phyloP scores from a whole-genome alignment of 805 yeast species.

The Zygosaccharomyces kombuchaensis region DNA sequence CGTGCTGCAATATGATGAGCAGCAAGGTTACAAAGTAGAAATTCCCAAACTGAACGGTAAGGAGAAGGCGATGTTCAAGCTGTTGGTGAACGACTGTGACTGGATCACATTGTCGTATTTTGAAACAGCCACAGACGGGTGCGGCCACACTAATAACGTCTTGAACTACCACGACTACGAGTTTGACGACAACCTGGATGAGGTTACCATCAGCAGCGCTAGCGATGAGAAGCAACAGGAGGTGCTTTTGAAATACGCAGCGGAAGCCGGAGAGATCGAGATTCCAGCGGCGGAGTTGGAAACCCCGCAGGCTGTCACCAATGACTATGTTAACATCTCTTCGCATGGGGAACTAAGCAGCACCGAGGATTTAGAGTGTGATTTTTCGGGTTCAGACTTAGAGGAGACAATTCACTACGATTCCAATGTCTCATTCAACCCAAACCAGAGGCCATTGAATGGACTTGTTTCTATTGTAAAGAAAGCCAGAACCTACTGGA shows the following conservation, averaged over 20 bases:
- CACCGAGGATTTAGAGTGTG: slow-evolving; percentile 25
- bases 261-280: slow-evolving; percentile 4
- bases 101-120: slow-evolving; percentile 29
- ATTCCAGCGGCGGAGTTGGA: slow-evolving; percentile 1
- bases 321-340: slow-evolving; percentile 29
- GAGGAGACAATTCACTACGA: slow-evolving; percentile 16
- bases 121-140: slow-evolving; percentile 21
- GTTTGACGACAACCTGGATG: slow-evolving; percentile 17
- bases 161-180: slow-evolving; percentile 17
- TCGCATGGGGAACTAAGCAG: slow-evolving; percentile 31
- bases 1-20: slow-evolving; percentile 14
- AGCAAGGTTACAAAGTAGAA: slow-evolving; percentile 17
- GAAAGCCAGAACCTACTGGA: slow-evolving; percentile 25
- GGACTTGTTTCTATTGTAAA: slow-evolving; percentile 22
- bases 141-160: slow-evolving; percentile 26
- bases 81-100: slow-evolving; percentile 23
- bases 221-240: slow-evolving; percentile 13
- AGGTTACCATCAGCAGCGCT: slow-evolving; percentile 17
- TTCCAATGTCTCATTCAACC: slow-evolving; percentile 9
- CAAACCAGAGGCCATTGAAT: slow-evolving; percentile 14
- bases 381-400: slow-evolving; percentile 10
- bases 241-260: slow-evolving; percentile 11
- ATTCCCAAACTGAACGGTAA: slow-evolving; percentile 15
- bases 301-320: slow-evolving; percentile 9
- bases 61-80: slow-evolving; percentile 19